Base-by-base conservation (phyloP, 768 basidiomycete species). In the Boletus sensibilis region DNA sequence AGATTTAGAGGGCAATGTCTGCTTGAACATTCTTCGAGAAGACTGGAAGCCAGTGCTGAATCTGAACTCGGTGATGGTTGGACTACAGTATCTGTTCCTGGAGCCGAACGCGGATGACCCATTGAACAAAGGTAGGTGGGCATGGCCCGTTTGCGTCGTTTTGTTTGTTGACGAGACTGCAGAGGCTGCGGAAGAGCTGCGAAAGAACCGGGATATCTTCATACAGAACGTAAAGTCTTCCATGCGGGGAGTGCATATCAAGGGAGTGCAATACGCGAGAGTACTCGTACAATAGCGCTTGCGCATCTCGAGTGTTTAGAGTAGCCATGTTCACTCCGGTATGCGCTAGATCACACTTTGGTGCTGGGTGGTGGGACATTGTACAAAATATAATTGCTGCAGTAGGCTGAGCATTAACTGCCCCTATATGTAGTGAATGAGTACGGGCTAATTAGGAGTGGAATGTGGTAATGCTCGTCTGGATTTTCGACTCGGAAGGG, bases 31-130 rank as follows among this genome's bases (percentile, higher is more conserved):
- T 70, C 82, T 98, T 56, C 86, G 97, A 70, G 97, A 99, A 78
- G 97, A 99, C 76, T 99, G 97, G 97, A 99, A 99, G 69, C 97
- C 97, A 6, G 97, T 99, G 4, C 79, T 99, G 42, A 98, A 98
- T 74, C 80, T 99, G 50, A 98, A 94, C 71, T 92, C 95, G 31
- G 93, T 99, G 61, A 96, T 98, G 93, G 92, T 98, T 57, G 97
- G 97, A 35, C 74, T 99, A 54, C 97, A 99, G 72, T 99, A 98
- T 69, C 83, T 99, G 50, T 99, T 99, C 82, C 79, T 99, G 55
- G 97, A 99, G 74, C 97, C 97, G 14, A 99, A 99, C 66, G 91
- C 97, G 38, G 96, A 98, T 65, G 97, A 99, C 74, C 97, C 97
- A 16, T 71, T 99, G 67, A 99, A 99, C 80, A 99, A 98, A 76